A percentile compares a stretch with the other conserved stretches of the same genome.
Conservation (phyloP, 345 rosid species). For the Salix udensis region DNA sequence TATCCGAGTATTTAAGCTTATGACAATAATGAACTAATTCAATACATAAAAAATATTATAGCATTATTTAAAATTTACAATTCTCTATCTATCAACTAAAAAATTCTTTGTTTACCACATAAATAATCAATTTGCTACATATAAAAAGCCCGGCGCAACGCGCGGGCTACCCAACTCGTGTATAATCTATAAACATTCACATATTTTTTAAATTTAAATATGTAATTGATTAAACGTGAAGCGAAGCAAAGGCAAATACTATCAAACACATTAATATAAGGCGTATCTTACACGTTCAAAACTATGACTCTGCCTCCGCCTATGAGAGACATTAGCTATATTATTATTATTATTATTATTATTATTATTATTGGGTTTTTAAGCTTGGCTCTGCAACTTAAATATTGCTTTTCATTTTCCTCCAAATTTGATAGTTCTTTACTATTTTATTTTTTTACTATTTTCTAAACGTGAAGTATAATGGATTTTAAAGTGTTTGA, state of each 20-base stretch:
- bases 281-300: conserved; percentile 4
- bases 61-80: too few species aligned
- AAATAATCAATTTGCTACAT: too few species aligned
- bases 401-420: not conserved
- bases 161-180: too few species aligned
- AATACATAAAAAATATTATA: too few species aligned
- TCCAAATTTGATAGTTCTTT: not conserved
- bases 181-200: too few species aligned
- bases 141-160: too few species aligned
- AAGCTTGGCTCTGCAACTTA: not conserved
- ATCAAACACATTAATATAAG: not conserved
- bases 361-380: not conserved
- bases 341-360: too few species aligned
- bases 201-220: too few species aligned
- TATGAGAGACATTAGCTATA: not conserved
- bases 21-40: too few species aligned
- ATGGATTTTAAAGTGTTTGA: not conserved
- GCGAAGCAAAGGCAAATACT: conserved; percentile 25
- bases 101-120: too few species aligned
- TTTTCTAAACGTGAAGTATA: not conserved
- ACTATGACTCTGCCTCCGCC: not conserved
- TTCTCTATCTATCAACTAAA: too few species aligned
- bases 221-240: conserved; percentile 15
- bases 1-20: too few species aligned
- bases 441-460: not conserved